These are phyloP conservation scores for Penicillium mononematosum DNA, from an alignment of 495 filamentous ascomycete genomes.

Conservation along the genomic window DNA sequence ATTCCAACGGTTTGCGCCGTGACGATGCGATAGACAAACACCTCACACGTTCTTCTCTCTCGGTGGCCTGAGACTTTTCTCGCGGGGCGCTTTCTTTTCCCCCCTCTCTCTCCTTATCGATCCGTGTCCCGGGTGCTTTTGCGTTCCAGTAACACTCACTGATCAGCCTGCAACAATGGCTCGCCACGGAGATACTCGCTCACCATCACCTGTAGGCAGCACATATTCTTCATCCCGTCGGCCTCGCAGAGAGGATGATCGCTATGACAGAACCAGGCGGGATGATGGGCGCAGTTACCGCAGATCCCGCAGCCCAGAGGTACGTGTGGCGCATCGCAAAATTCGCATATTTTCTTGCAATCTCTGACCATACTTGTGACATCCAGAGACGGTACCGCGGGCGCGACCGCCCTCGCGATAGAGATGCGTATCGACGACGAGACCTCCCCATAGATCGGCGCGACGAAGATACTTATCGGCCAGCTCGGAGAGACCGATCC, in stretches of 20 bases:
- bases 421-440: conserved; percentile 64
- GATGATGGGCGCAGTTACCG: conserved; percentile 61
- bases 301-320: conserved; percentile 72
- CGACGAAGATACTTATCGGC: conserved; percentile 66
- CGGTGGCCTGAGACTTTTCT: conserved; percentile 1
- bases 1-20: conserved; percentile 5
- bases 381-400: conserved; percentile 61
- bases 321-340: conserved; percentile 39
- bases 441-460: conserved; percentile 71
- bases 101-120: conserved; percentile 9
- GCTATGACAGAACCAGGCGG: conserved; percentile 62
- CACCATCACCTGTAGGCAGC: conserved; percentile 94
- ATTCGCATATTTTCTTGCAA: not conserved
- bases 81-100: not conserved
- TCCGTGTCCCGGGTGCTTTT: conserved; percentile 32
- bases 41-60: conserved; percentile 3
- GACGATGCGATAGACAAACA: conserved; percentile 5
- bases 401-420: conserved; percentile 54
- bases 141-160: conserved; percentile 62
- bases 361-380: conserved; percentile 30
- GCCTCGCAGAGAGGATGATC: conserved; percentile 72
- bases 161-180: conserved; percentile 72
- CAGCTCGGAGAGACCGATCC: conserved; percentile 60
- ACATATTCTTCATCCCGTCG: conserved; percentile 72
- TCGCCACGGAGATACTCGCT: conserved; percentile 89